phyloP scores from a whole-genome alignment of 345 rosid species.

The Nephelium lappaceum region DNA sequence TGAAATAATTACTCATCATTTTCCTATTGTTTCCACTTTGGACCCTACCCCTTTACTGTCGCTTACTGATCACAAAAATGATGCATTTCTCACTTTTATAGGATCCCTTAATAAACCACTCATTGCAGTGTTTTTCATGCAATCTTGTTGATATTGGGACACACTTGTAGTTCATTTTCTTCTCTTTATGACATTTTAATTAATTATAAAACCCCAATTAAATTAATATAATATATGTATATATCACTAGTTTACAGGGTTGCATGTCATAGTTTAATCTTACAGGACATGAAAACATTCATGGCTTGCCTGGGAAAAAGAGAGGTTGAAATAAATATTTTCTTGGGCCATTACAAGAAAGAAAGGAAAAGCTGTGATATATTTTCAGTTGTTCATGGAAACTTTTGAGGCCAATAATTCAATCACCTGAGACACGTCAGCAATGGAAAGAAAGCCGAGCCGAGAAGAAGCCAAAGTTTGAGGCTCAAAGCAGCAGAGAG shows the following conservation, averaged over 20 bases:
- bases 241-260: background rate
- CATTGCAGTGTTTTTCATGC: constrained; percentile 36
- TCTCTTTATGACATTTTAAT: too few species aligned
- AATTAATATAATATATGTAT: too few species aligned
- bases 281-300: background rate
- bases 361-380: constrained; percentile 26
- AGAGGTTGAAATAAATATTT: constrained; percentile 17
- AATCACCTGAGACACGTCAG: constrained; percentile 47
- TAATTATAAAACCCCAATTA: too few species aligned
- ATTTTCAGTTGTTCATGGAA: constrained; percentile 36
- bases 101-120: constrained; percentile 34
- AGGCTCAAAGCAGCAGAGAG: constrained; percentile 28
- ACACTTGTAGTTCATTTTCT: constrained; percentile 18
- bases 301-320: constrained; percentile 3
- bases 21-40: constrained; percentile 44
- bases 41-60: constrained; percentile 32
- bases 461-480: constrained; percentile 38
- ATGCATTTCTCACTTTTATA: constrained; percentile 42
- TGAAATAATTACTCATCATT: constrained; percentile 65
- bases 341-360: constrained; percentile 32
- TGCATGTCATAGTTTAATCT: background rate
- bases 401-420: constrained; percentile 49
- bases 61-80: constrained; percentile 39
- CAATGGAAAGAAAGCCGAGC: constrained; percentile 31
- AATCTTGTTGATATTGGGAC: constrained; percentile 31